Base-by-base conservation (phyloP, 1,139 yeast genomes). In the Geotrichum histeridarum region DNA sequence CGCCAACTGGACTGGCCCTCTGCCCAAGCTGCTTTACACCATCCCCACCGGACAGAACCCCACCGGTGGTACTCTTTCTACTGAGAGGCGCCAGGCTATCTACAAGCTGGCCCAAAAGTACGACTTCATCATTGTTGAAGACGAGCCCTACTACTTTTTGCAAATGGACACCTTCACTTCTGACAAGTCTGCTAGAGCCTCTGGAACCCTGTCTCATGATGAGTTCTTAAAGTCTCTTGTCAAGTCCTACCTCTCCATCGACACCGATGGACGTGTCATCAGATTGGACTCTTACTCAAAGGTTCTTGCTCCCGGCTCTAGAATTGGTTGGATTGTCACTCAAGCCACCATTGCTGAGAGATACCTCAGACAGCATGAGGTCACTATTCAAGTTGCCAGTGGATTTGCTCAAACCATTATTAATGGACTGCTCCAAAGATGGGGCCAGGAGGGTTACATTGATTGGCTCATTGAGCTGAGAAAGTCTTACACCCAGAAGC, bases 41-140 rank as follows among this genome's bases (percentile, higher is more conserved):
- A 87, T 90, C 63, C 83, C 90, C 60, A 90, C 96, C 27, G 97
- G 97, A 55, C 97, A 90, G 74, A 90, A 90, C 77, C 97, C 97
- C 57, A 89, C 96, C 36, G 97, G 97, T 42, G 84, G 93, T 12
- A 84, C 86, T 46, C 74, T 90, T 63, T 75, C 84, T 53, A 72
- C 67, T 15, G 90, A 84, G 64, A 82, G 97, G 73, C 86, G 96
- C 72, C 70, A 74, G 61, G 79, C 76, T 51, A 78, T 90, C 59
- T 89, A 89, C 72, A 75, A 79, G 57, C 68, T 89, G 61, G 88
- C 93, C 31, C 82, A 81, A 64, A 82, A 86, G 72, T 83, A 88
- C 69, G 95, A 90, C 71, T 76, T 90, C 65, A 66, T 90, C 53
- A 82, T 90, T 62, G 73, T 89, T 51, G 97, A 90, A 73, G 97